Percentiles rank a stretch among this genome's conserved stretches.
Evolutionary conservation across 1,284 basidiomycete species (phyloP).

Genomic region (Inonotus obliquus): DNA sequence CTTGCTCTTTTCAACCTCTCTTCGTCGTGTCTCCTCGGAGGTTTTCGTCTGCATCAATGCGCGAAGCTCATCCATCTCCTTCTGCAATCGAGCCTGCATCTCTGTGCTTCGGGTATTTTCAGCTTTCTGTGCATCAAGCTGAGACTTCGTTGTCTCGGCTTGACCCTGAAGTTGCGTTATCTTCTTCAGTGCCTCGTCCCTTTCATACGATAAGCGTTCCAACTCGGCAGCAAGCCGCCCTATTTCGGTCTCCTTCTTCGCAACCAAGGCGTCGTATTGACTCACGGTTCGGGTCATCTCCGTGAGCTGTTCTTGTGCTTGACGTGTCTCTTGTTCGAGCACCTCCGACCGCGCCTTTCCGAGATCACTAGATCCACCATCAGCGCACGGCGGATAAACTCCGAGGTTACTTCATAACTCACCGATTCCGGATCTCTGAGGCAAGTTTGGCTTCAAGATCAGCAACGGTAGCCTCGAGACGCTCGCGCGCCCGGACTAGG

Average conservation of each 20-base stretch:
- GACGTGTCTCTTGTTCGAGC: slow-evolving; percentile 63
- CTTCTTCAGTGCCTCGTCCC: slow-evolving; percentile 51
- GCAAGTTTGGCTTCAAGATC: slow-evolving; percentile 76
- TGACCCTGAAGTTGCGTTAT: slow-evolving; percentile 63
- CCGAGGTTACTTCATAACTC: slow-evolving; percentile 26
- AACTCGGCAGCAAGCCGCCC: slow-evolving; percentile 55
- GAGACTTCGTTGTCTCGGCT: slow-evolving; percentile 62
- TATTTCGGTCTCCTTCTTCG: slow-evolving; percentile 76
- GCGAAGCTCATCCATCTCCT: slow-evolving; percentile 84
- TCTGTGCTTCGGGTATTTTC: slow-evolving; percentile 53
- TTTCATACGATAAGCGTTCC: slow-evolving; percentile 47
- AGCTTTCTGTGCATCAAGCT: slow-evolving; percentile 61
- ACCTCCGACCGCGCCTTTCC: slow-evolving; percentile 54
- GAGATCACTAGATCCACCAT: slow-evolving; percentile 45
- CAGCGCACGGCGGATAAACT: slow-evolving; percentile 4
- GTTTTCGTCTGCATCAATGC: slow-evolving; percentile 79
- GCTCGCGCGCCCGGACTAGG: slow-evolving; percentile 68
- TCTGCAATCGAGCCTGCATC: slow-evolving; percentile 62
- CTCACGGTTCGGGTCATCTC: slow-evolving; percentile 75
- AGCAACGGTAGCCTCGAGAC: slow-evolving; percentile 60
- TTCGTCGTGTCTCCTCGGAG: slow-evolving; percentile 80
- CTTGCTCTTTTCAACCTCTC: slow-evolving; percentile 83
- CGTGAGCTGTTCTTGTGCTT: slow-evolving; percentile 73
- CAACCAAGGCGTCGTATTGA: slow-evolving; percentile 76
- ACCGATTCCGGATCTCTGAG: slow-evolving; percentile 67